Conservation (phyloP, 1,284 basidiomycete genomes). For the Ustilago tritici region DNA sequence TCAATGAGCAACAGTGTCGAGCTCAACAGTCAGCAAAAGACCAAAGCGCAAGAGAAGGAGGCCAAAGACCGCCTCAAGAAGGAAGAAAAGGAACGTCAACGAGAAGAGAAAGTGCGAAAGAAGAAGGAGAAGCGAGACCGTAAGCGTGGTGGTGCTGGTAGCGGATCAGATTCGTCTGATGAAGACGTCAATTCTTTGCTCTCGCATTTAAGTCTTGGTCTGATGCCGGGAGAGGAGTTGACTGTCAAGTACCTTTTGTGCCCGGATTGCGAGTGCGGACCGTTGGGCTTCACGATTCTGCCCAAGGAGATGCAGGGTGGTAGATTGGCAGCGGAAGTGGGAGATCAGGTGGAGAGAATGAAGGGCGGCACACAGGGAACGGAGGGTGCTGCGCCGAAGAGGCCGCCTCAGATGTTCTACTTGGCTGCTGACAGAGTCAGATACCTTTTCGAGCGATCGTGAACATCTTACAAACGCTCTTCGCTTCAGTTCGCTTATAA, state of each 20-base stretch:
- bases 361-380: conserved; percentile 29
- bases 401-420: conserved; percentile 51
- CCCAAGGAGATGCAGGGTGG: conserved; percentile 54
- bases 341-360: conserved; percentile 50
- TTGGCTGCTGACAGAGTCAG: conserved; percentile 61
- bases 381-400: conserved; percentile 17
- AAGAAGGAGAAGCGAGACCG: conserved; percentile 40
- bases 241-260: conserved; percentile 67
- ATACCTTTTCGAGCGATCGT: conserved; percentile 53
- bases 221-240: conserved; percentile 52
- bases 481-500: not conserved
- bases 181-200: conserved; percentile 42
- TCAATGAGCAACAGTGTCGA: conserved; percentile 20
- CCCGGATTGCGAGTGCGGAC: conserved; percentile 68
- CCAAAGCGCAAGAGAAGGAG: conserved; percentile 42
- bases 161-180: conserved; percentile 39
- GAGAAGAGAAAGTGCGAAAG: conserved; percentile 28
- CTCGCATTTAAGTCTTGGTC: conserved; percentile 43
- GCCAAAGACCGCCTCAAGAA: conserved; percentile 29
- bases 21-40: conserved; percentile 6
- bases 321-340: conserved; percentile 55
- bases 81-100: conserved; percentile 37
- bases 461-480: not conserved
- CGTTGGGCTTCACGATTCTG: conserved; percentile 64
- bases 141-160: conserved; percentile 25